Evolutionary conservation across 108 stramenopile species (phyloP), one percentile per base, ranked within the genome.

Genomic region (Skeletonema menzelii): DNA sequence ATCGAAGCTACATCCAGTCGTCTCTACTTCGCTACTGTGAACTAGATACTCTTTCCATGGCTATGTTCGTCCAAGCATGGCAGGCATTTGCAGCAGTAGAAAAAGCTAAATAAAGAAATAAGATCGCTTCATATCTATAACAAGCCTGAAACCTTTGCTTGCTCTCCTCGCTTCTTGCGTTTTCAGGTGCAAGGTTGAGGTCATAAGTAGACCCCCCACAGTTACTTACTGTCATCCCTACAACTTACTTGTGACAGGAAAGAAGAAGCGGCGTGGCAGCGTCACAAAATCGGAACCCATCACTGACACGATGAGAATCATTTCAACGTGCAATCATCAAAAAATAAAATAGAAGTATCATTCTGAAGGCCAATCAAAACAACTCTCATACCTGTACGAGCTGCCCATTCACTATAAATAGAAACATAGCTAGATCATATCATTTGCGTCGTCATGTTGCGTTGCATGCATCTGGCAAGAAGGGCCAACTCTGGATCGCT

Each of bases 11-110:
- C 26, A 59, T 80, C 1, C 73, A 75, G 38, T 37, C 60, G 2
- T 79, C 84, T 17, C 69, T 85, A 22, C 73, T 85, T 35, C 77
- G 84, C 24, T 85, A 85, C 55, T 85, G 84, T 63, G 84, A 85
- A 49, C 49, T 85, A 22, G 84, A 85, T 56, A 85, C 84, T 27
- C 78, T 85, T 40, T 79, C 84, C 4, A 85, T 85, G 84, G 82
- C 61, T 8, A 85, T 85, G 84, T 76, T 85, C 35, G 59, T 85
- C 40, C 84, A 85, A 64, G 84, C 78, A 15, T 85, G 77, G 84
- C 72, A 79, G 57, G 77, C 65, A 12, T 75, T 85, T 66, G 38
- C 75, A 63, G 38, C 27, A 56, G 1, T n/a, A 64, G 24, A 24
- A 34, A 19, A 24, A 8, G 8, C 4, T 0, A 20, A 34, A 5